Percentiles rank a stretch among this genome's conserved stretches.
phyloP scores from a whole-genome alignment of 1,284 basidiomycete species.

The Sanghuangporus baumii region DNA sequence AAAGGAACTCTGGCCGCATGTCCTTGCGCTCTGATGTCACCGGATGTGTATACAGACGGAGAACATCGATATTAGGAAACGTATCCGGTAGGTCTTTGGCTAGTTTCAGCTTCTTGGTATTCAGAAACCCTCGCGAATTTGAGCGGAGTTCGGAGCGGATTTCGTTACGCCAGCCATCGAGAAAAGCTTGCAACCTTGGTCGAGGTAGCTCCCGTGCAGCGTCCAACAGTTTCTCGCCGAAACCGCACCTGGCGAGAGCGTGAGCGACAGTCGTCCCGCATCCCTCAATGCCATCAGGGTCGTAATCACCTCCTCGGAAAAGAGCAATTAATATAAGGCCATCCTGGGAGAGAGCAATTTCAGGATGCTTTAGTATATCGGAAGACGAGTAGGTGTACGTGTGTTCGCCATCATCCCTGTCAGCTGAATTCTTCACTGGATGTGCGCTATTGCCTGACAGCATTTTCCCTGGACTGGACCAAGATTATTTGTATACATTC shows the following conservation, averaged over 20 bases:
- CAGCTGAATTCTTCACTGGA: conserved; percentile 54
- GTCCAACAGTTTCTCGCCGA: conserved; percentile 61
- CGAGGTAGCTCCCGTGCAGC: conserved; percentile 49
- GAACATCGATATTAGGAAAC: conserved; percentile 63
- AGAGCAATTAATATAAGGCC: conserved; percentile 85
- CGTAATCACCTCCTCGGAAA: conserved; percentile 88
- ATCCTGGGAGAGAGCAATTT: conserved; percentile 59
- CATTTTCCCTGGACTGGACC: conserved; percentile 60
- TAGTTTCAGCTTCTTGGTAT: conserved; percentile 52
- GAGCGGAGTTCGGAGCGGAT: conserved; percentile 67
- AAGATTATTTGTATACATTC: conserved; percentile 9
- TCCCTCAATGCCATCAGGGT: conserved; percentile 56
- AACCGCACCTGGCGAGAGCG: conserved; percentile 66
- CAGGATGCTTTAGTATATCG: conserved; percentile 46
- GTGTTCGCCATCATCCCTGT: conserved; percentile 70
- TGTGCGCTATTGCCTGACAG: conserved; percentile 64
- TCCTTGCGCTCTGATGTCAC: conserved; percentile 54
- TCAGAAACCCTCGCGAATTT: conserved; percentile 58
- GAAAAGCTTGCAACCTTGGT: conserved; percentile 45
- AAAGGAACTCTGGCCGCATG: conserved; percentile 31
- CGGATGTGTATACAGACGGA: conserved; percentile 73
- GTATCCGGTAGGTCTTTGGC: conserved; percentile 54
- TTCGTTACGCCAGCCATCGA: conserved; percentile 57
- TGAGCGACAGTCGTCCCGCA: conserved; percentile 61
- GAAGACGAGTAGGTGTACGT: conserved; percentile 58